Conservation (phyloP, 257 asterid species). For the Rauvolfia tetraphylla region DNA sequence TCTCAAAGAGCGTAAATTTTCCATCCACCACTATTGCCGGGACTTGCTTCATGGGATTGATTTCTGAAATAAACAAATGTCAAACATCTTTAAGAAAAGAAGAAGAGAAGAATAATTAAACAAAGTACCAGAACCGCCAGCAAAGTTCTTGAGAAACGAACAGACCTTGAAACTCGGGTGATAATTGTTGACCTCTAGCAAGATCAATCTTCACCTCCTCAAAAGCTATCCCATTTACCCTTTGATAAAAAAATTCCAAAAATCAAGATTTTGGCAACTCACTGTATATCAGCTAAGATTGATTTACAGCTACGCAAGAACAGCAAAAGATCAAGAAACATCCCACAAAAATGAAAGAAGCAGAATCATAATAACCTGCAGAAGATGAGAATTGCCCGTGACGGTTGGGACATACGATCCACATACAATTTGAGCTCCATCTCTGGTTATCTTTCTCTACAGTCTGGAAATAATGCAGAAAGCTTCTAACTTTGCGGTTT, state of each 20-base stretch:
- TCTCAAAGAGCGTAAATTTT: constrained; percentile 81
- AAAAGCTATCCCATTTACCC: constrained; percentile 76
- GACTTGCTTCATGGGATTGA: constrained; percentile 72
- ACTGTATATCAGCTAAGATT: background rate
- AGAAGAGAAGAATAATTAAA: background rate
- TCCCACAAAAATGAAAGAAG: background rate
- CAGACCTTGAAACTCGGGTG: constrained; percentile 65
- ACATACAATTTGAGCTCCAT: constrained; percentile 69
- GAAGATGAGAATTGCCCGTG: constrained; percentile 77
- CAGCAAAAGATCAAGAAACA: constrained; percentile 8
- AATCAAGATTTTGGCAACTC: background rate
- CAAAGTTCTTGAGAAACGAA: background rate
- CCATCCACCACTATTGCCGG: constrained; percentile 92
- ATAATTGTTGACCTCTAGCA: constrained; percentile 47
- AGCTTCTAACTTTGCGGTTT: too few species aligned
- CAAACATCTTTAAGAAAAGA: background rate
- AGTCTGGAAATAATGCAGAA: too few species aligned
- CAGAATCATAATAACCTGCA: constrained; percentile 59
- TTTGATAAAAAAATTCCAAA: constrained; percentile 18
- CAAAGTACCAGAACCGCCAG: background rate
- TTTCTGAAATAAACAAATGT: constrained; percentile 38
- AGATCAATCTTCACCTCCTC: constrained; percentile 67
- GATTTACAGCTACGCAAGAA: background rate
- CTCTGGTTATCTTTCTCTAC: constrained; percentile 4
- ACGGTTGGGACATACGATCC: constrained; percentile 88